These are phyloP conservation scores for Ambrosiella beaveri DNA, from an alignment of 2,329 filamentous ascomycete genomes.

Conservation along the genomic window DNA sequence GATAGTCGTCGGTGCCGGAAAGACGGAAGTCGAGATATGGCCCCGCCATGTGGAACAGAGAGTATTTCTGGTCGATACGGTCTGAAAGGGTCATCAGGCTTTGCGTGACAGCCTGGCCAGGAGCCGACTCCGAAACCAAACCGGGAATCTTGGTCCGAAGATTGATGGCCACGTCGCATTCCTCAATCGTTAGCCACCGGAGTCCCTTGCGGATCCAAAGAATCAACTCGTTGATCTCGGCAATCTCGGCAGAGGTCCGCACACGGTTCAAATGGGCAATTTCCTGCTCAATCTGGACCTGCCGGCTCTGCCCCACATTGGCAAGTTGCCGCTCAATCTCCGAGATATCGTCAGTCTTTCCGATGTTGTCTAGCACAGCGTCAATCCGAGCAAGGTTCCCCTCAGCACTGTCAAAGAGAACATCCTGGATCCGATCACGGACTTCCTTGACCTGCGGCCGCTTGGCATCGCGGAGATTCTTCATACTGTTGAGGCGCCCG, in stretches of 20 bases:
- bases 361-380: slow-evolving; percentile 18
- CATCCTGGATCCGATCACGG: background rate
- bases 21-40: background rate
- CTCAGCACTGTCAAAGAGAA: background rate
- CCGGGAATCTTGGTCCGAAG: background rate
- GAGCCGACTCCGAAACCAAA: background rate
- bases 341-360: slow-evolving; percentile 20
- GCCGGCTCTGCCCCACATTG: slow-evolving; percentile 18
- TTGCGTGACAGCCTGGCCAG: background rate
- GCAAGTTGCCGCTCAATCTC: slow-evolving; percentile 20
- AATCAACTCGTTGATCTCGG: slow-evolving; percentile 24
- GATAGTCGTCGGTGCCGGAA: background rate
- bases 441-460: background rate
- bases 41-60: background rate
- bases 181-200: slow-evolving; percentile 16
- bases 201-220: slow-evolving; percentile 19
- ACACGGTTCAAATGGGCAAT: slow-evolving; percentile 19
- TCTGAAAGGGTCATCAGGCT: slow-evolving; percentile 2
- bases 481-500: background rate
- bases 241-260: slow-evolving; percentile 20
- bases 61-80: background rate
- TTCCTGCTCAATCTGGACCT: slow-evolving; percentile 20
- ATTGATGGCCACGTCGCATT: slow-evolving; percentile 17
- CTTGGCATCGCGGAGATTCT: background rate
- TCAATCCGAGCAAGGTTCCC: background rate